Evolutionary conservation across 805 yeast species (phyloP).

Genomic region (Wickerhamomyces kurtzmanii): DNA sequence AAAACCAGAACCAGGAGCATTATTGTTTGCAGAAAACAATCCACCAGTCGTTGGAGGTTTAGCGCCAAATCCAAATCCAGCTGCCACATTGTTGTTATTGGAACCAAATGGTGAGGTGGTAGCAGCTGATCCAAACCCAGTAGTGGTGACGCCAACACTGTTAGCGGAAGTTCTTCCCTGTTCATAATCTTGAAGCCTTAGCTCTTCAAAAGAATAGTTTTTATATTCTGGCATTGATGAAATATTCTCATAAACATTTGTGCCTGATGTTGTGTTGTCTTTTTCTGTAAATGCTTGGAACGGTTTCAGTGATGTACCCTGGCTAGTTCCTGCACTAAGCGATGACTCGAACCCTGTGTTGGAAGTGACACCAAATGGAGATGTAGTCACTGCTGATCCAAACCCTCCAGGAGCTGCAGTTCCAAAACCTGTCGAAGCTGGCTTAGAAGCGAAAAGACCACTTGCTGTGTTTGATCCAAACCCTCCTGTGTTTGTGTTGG

Average conservation of each 20-base stretch:
- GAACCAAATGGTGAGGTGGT: constrained; percentile 23
- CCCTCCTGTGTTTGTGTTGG: constrained; percentile 14
- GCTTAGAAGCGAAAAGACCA: constrained; percentile 15
- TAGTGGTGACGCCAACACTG: constrained; percentile 20
- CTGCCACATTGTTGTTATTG: constrained; percentile 12
- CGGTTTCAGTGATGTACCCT: constrained; percentile 68
- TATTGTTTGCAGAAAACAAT: constrained; percentile 1
- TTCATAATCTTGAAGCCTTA: constrained; percentile 81
- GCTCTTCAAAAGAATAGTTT: constrained; percentile 76
- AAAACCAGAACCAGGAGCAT: constrained; percentile 2
- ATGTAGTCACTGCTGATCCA: constrained; percentile 19
- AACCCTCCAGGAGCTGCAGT: constrained; percentile 9
- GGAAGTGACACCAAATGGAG: constrained; percentile 28
- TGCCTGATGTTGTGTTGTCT: constrained; percentile 47
- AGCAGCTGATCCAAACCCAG: constrained; percentile 22
- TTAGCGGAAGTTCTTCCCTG: constrained; percentile 58
- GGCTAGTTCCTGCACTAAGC: constrained; percentile 24
- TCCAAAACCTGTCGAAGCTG: constrained; percentile 14
- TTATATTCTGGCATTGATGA: constrained; percentile 87
- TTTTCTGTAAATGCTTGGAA: constrained; percentile 64
- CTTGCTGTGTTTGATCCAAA: constrained; percentile 11
- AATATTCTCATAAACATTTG: constrained; percentile 61
- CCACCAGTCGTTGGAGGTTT: constrained; percentile 1
- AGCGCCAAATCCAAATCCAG: constrained; percentile 17
- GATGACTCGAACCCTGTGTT: constrained; percentile 15